Evolutionary conservation across 495 filamentous ascomycete genomes (phyloP).

Genomic region (Tricharina praecox): DNA sequence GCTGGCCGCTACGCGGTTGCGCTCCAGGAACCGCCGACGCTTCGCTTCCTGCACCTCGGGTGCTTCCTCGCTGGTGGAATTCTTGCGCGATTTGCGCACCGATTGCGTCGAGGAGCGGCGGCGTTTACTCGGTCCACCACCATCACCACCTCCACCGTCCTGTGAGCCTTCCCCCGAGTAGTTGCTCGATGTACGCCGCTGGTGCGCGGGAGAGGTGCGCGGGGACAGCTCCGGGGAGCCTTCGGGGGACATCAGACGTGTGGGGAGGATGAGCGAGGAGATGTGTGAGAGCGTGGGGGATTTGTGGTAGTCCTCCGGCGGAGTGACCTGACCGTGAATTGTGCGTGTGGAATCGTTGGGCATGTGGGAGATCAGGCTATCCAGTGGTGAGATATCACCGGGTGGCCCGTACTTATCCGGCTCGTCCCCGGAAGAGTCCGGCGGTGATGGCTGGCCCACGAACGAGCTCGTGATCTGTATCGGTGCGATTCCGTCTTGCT

Average conservation of each 20-base stretch:
- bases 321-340: conserved; percentile 9
- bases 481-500: background rate
- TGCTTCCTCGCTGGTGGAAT: background rate
- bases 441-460: conserved; percentile 1
- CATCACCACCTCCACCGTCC: background rate
- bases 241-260: background rate
- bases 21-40: conserved; percentile 43
- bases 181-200: background rate
- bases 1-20: conserved; percentile 67
- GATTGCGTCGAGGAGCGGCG: conserved; percentile 2
- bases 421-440: background rate
- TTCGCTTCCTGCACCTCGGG: conserved; percentile 15
- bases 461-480: background rate
- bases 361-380: conserved; percentile 2
- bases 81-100: background rate
- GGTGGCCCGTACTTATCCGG: conserved; percentile 1
- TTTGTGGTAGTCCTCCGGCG: conserved; percentile 5
- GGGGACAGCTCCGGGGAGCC: background rate
- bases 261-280: background rate
- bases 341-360: conserved; percentile 1
- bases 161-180: background rate
- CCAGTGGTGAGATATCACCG: conserved; percentile 5
- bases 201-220: background rate
- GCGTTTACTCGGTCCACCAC: background rate
- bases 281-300: background rate